Conservation (phyloP, 169 alveolate species). For the Plasmodium chabaudi region DNA sequence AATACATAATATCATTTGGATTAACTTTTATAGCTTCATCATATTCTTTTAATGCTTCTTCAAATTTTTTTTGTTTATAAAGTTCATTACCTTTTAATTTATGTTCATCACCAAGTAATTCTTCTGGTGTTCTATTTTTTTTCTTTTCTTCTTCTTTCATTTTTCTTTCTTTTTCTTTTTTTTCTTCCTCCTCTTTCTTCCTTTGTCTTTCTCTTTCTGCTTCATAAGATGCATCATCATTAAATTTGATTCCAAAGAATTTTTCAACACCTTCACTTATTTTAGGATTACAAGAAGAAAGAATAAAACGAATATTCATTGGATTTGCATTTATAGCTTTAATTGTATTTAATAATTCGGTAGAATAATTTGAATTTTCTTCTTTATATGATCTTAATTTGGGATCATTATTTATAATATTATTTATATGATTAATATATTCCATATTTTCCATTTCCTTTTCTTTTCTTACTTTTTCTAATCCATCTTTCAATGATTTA, state of each 20-base stretch:
- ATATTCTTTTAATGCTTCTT: constrained; percentile 95
- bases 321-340: constrained; percentile 58
- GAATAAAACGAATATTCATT: constrained; percentile 60
- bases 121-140: constrained; percentile 50
- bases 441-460: constrained; percentile 57
- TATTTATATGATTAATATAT: constrained; percentile 28
- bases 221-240: constrained; percentile 16
- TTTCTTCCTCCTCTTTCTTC: constrained; percentile 42
- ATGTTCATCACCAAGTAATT: constrained; percentile 82
- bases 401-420: constrained; percentile 76
- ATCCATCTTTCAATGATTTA: constrained; percentile 88
- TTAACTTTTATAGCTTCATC: constrained; percentile 93
- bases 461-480: constrained; percentile 79
- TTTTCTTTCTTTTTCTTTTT: constrained; percentile 76
- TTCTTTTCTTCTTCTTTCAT: constrained; percentile 70
- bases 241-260: constrained; percentile 57
- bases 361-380: constrained; percentile 64
- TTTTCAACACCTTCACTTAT: constrained; percentile 73
- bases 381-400: constrained; percentile 53
- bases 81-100: constrained; percentile 88
- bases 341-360: constrained; percentile 44
- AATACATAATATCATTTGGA: constrained; percentile 91
- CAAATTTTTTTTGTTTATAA: constrained; percentile 92
- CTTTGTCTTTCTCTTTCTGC: constrained; percentile 42
- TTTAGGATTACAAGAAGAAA: constrained; percentile 37